Evolutionary conservation across 805 yeast species (phyloP).

Genomic region (Saccharomycopsis microspora): DNA sequence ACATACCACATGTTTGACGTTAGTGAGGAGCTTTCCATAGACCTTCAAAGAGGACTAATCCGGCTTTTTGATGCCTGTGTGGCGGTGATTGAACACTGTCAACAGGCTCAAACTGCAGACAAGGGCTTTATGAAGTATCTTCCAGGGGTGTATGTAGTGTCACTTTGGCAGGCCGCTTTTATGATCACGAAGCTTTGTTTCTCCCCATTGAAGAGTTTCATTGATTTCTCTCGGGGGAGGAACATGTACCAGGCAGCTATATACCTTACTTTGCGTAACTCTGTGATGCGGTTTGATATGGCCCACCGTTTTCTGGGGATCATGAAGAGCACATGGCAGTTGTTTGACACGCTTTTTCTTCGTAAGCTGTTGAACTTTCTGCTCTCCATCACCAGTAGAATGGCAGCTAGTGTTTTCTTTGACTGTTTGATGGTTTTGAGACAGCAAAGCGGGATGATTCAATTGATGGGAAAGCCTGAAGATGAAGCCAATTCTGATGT

Average conservation of each 20-base stretch:
- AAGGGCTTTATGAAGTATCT: constrained; percentile 59
- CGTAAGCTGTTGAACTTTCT: constrained; percentile 29
- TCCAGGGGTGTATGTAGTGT: constrained; percentile 73
- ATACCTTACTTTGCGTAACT: constrained; percentile 60
- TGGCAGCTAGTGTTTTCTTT: constrained; percentile 88
- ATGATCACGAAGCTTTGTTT: constrained; percentile 70
- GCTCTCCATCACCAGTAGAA: constrained; percentile 64
- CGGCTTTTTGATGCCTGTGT: constrained; percentile 73
- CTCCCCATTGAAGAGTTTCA: constrained; percentile 53
- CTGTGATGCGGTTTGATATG: constrained; percentile 83
- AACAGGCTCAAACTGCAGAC: constrained; percentile 46
- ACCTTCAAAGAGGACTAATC: constrained; percentile 61
- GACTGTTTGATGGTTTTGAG: constrained; percentile 80
- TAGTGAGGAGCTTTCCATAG: constrained; percentile 27
- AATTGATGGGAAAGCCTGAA: constrained; percentile 28
- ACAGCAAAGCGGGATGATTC: constrained; percentile 81
- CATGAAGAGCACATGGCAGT: constrained; percentile 89
- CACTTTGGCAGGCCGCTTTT: constrained; percentile 88
- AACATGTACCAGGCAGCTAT: constrained; percentile 58
- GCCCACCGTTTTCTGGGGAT: constrained; percentile 89
- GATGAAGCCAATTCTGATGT: constrained; percentile 19
- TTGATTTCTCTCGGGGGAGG: constrained; percentile 66
- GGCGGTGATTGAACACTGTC: constrained; percentile 56
- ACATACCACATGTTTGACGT: constrained; percentile 73
- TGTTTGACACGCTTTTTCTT: constrained; percentile 58